A percentile compares a stretch with the other conserved stretches of the same genome.
phyloP scores from a whole-genome alignment of 495 filamentous ascomycete genomes.

The Neurospora hispaniola region DNA sequence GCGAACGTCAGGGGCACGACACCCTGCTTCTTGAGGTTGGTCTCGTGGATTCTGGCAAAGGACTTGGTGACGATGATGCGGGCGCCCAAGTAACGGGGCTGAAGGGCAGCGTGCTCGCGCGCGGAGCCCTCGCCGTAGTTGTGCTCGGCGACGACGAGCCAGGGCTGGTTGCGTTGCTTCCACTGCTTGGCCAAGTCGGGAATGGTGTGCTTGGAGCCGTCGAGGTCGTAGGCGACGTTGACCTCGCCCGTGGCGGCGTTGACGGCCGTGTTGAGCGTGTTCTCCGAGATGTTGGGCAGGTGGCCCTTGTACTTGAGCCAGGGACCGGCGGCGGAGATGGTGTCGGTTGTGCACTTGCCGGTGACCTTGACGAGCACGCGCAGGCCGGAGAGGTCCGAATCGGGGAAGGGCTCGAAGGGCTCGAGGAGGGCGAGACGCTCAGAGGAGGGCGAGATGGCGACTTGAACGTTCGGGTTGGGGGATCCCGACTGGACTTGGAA shows the following conservation, averaged over 20 bases:
- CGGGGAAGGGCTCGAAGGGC: conserved; percentile 79
- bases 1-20: conserved; percentile 87
- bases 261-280: conserved; percentile 89
- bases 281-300: conserved; percentile 90
- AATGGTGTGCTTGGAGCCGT: conserved; percentile 55
- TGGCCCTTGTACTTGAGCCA: conserved; percentile 99
- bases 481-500: conserved; percentile 62
- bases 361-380: conserved; percentile 88
- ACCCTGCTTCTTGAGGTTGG: conserved; percentile 98
- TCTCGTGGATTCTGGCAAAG: conserved; percentile 97
- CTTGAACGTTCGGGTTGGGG: conserved; percentile 52
- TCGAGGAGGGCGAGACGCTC: conserved; percentile 83
- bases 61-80: conserved; percentile 79
- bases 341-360: conserved; percentile 97
- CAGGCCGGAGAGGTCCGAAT: conserved; percentile 58
- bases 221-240: conserved; percentile 78
- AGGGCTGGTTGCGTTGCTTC: conserved; percentile 58
- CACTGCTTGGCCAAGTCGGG: conserved; percentile 78
- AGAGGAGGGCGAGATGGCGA: conserved; percentile 75
- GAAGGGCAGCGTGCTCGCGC: conserved; percentile 91
- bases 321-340: conserved; percentile 91
- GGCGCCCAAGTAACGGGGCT: conserved; percentile 86
- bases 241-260: conserved; percentile 88
- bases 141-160: conserved; percentile 92
- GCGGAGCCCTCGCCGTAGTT: conserved; percentile 98